phyloP scores from a whole-genome alignment of 208 protist genomes.

The Balamuthia mandrillaris region DNA sequence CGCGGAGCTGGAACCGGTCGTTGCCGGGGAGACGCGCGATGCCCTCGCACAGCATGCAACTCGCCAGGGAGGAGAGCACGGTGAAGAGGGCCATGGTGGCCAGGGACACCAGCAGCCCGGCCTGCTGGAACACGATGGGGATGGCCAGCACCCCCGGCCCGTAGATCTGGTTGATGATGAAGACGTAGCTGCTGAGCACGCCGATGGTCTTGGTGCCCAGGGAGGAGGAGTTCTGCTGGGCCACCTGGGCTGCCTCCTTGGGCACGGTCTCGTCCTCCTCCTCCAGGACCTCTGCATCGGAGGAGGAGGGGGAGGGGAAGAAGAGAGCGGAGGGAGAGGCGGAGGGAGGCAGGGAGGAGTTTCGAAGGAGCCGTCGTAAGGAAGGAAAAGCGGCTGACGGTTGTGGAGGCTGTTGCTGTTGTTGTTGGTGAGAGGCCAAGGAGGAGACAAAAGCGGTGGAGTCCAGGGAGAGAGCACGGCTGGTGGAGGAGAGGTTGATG shows the following conservation, averaged over 20 bases:
- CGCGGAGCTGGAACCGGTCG: slow-evolving; percentile 21
- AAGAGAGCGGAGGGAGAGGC: too few relatives aligned
- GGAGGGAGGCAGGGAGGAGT: too few relatives aligned
- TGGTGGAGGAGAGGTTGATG: too few relatives aligned
- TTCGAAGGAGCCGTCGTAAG: too few relatives aligned
- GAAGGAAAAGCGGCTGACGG: too few relatives aligned
- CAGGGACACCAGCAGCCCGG: slow-evolving; percentile 5
- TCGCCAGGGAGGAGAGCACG: slow-evolving; percentile 29
- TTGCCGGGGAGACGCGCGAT: slow-evolving; percentile 30
- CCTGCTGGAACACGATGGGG: slow-evolving; percentile 33
- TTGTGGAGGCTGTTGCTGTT: too few relatives aligned
- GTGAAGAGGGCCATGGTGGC: slow-evolving; percentile 32
- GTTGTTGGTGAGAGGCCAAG: too few relatives aligned
- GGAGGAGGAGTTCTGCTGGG: too few relatives aligned
- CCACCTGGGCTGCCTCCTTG: too few relatives aligned
- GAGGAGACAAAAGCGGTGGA: too few relatives aligned
- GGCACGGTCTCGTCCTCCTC: slow-evolving; percentile 16
- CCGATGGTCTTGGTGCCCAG: slow-evolving; percentile 31
- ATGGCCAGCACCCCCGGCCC: slow-evolving; percentile 39
- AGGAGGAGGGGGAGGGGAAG: not conserved
- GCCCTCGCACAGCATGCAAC: slow-evolving; percentile 27
- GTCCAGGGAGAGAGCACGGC: too few relatives aligned
- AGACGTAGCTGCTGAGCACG: slow-evolving; percentile 10
- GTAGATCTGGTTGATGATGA: slow-evolving; percentile 46
- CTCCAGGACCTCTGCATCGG: not conserved